phyloP scores from a whole-genome alignment of 2,329 filamentous ascomycete species.

The Dothideomycetidae sp. region DNA sequence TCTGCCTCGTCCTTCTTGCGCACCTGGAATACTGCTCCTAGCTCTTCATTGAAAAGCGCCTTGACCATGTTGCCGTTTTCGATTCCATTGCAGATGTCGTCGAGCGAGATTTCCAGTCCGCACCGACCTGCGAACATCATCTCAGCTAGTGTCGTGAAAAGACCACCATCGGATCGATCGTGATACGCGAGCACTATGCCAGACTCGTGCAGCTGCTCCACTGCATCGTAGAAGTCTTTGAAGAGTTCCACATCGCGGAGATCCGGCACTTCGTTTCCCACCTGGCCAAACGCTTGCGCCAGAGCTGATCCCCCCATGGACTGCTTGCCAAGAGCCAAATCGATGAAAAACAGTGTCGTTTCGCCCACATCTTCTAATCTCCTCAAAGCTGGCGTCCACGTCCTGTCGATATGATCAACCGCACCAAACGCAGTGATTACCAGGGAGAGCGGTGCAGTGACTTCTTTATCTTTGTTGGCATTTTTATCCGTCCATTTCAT shows the following conservation, averaged over 20 bases:
- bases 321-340: conserved; percentile 67
- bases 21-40: conserved; percentile 92
- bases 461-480: conserved; percentile 57
- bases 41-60: conserved; percentile 86
- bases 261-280: conserved; percentile 76
- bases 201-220: conserved; percentile 51
- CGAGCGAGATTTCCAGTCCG: conserved; percentile 72
- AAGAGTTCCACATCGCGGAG: conserved; percentile 68
- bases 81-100: conserved; percentile 52
- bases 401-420: conserved; percentile 67
- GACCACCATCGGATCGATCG: conserved; percentile 82
- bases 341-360: conserved; percentile 77
- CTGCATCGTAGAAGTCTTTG: conserved; percentile 82
- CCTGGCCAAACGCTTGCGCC: conserved; percentile 74
- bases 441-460: conserved; percentile 81
- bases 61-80: conserved; percentile 48
- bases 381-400: conserved; percentile 84
- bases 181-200: conserved; percentile 82
- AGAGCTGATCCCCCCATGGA: conserved; percentile 82
- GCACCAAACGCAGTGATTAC: conserved; percentile 84
- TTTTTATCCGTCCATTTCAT: conserved; percentile 74
- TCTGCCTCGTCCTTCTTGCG: conserved; percentile 68
- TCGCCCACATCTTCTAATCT: conserved; percentile 78
- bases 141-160: conserved; percentile 80
- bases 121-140: conserved; percentile 98